These are phyloP conservation scores for Neurospora cerealis DNA, from an alignment of 495 filamentous ascomycete genomes.

Conservation along the genomic window DNA sequence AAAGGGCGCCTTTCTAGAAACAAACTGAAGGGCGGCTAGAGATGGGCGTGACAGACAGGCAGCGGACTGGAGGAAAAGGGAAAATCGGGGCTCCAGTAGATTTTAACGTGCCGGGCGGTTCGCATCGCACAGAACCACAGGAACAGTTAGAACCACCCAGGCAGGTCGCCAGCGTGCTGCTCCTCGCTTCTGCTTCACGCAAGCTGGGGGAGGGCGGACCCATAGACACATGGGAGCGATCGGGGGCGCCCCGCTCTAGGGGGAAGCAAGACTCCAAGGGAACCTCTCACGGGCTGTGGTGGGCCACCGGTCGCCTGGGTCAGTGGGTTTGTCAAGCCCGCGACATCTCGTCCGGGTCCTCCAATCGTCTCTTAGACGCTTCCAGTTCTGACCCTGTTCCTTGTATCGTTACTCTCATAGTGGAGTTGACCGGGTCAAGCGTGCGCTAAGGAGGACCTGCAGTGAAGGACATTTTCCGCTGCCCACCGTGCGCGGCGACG, in stretches of 20 bases:
- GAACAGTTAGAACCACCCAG: slow-evolving; percentile 3
- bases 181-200: slow-evolving; percentile 12
- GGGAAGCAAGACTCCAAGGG: slow-evolving; percentile 3
- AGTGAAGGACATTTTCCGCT: slow-evolving; percentile 10
- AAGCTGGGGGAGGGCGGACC: slow-evolving; percentile 5
- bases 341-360: not conserved
- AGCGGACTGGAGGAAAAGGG: slow-evolving; percentile 1
- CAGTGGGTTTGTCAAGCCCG: slow-evolving; percentile 1
- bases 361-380: not conserved
- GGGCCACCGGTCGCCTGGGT: slow-evolving; percentile 6
- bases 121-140: slow-evolving; percentile 1
- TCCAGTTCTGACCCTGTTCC: slow-evolving; percentile 13
- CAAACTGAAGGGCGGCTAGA: slow-evolving; percentile 2
- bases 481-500: not conserved
- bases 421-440: slow-evolving; percentile 15
- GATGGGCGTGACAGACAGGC: slow-evolving; percentile 3
- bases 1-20: not conserved
- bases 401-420: slow-evolving; percentile 12
- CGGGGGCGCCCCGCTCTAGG: not conserved
- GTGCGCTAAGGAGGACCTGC: slow-evolving; percentile 8
- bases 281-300: slow-evolving; percentile 2
- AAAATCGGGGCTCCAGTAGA: slow-evolving; percentile 12
- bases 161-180: not conserved
- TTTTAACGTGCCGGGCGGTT: slow-evolving; percentile 8
- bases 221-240: slow-evolving; percentile 1